Evolutionary conservation across 2,329 filamentous ascomycete genomes (phyloP).

Genomic region (Hypomyces perniciosus): DNA sequence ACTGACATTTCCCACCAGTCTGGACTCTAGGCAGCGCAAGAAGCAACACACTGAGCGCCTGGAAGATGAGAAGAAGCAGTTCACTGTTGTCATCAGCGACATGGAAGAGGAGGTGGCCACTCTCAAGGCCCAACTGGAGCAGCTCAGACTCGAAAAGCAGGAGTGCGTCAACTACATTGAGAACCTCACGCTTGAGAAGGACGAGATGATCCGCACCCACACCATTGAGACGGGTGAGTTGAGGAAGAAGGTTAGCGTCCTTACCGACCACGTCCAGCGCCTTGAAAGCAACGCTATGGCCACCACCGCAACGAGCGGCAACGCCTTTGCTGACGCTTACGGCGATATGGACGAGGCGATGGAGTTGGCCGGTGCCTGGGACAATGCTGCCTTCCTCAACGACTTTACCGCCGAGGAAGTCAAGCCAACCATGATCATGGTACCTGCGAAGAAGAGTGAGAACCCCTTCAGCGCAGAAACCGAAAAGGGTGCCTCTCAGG

Average conservation of each 20-base stretch:
- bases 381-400: slow-evolving; percentile 65
- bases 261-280: slow-evolving; percentile 65
- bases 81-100: slow-evolving; percentile 65
- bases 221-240: slow-evolving; percentile 87
- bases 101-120: slow-evolving; percentile 72
- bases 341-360: slow-evolving; percentile 72
- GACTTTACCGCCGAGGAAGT: slow-evolving; percentile 61
- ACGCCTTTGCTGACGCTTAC: slow-evolving; percentile 64
- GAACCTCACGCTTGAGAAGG: slow-evolving; percentile 75
- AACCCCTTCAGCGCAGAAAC: slow-evolving; percentile 31
- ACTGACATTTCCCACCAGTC: slow-evolving; percentile 42
- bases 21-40: slow-evolving; percentile 95
- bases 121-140: slow-evolving; percentile 63
- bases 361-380: slow-evolving; percentile 76
- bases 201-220: slow-evolving; percentile 82
- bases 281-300: slow-evolving; percentile 55
- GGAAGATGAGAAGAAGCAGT: slow-evolving; percentile 94
- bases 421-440: slow-evolving; percentile 53
- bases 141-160: slow-evolving; percentile 67
- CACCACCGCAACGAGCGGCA: slow-evolving; percentile 33
- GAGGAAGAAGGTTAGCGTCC: slow-evolving; percentile 83
- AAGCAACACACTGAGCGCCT: slow-evolving; percentile 97
- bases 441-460: slow-evolving; percentile 47
- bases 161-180: slow-evolving; percentile 71
- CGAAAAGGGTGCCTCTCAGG: slow-evolving; percentile 66